Base-by-base conservation (phyloP, 805 yeast species). In the Pachysolen tannophilus region DNA sequence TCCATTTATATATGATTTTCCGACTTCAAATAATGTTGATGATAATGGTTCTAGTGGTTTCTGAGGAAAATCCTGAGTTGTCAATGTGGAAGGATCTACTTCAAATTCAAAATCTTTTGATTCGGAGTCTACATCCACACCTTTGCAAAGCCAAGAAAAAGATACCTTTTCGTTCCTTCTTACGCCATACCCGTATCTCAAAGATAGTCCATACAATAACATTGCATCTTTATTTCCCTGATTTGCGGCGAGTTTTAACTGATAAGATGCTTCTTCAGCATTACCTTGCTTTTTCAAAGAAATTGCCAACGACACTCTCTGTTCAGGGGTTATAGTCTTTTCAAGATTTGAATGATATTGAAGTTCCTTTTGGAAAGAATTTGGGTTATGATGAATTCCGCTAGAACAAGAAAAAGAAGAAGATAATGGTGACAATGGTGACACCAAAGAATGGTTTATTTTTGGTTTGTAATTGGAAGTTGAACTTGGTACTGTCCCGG, bases 141-240 rank as follows among this genome's bases (percentile, higher is more conserved):
- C 81, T 39, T 63, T 65, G 42, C 71, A 65, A 4, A 83, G 60
- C 82, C 85, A 81, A 35, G 61, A 54, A 30, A 78, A 61, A 3
- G 86, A 71, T 33, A 66, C 69, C 14, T 55, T 46, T 27, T 70
- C 68, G 47, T 78, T 78, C 35, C 63, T 66, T 14, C 71, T 62
- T 8, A 78, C 74, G 1, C 92, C 92, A 52, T 75, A 78, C 0
- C 90, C 92, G 38, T 69, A 60, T 33, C 81, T 59, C 17, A 83
- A 55, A 0, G 87, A 80, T 43, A 79, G 52, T 0, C 85, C 84
- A 47, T 81, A 82, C 20, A 80, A 50, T 31, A 75, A 63, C 79
- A 75, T 80, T 1, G 87, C 94, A 29, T 77, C 72, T 41, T 61
- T 64, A 43, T 70, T 65, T 6, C 84, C 82, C n/a, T 61, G 55